A percentile compares a stretch with the other conserved stretches of the same genome.
phyloP scores from a whole-genome alignment of 768 basidiomycete genomes.

The Psilocybe sp. region DNA sequence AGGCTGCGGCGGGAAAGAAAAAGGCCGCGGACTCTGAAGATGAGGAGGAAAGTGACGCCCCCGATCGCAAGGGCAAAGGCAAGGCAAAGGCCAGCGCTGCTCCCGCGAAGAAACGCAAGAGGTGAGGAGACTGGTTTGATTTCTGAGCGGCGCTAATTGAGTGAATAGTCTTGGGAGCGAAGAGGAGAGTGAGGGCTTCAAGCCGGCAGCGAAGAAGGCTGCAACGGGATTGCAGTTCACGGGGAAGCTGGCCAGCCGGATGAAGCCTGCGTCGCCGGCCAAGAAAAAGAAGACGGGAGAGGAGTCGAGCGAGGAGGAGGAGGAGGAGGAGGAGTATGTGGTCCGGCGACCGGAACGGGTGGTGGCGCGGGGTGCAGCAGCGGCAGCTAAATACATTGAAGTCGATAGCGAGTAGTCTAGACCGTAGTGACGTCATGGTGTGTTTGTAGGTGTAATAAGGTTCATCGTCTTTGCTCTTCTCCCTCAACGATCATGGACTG shows the following conservation, averaged over 20 bases:
- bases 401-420: slow-evolving; percentile 28
- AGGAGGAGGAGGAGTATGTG: slow-evolving; percentile 30
- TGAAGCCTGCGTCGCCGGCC: slow-evolving; percentile 54
- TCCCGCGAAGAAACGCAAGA: slow-evolving; percentile 59
- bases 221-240: slow-evolving; percentile 15
- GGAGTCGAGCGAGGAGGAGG: slow-evolving; percentile 33
- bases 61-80: slow-evolving; percentile 21
- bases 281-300: slow-evolving; percentile 49
- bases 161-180: slow-evolving; percentile 7
- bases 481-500: slow-evolving; percentile 21
- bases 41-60: slow-evolving; percentile 23
- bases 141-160: slow-evolving; percentile 25
- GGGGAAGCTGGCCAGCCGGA: slow-evolving; percentile 57
- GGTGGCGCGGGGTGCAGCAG: slow-evolving; percentile 24
- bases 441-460: slow-evolving; percentile 7
- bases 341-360: slow-evolving; percentile 38
- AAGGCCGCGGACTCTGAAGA: slow-evolving; percentile 24
- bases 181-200: slow-evolving; percentile 8
- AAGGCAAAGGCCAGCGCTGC: slow-evolving; percentile 25
- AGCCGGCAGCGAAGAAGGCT: slow-evolving; percentile 32
- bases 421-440: slow-evolving; percentile 24
- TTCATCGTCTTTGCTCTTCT: slow-evolving; percentile 11
- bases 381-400: slow-evolving; percentile 63
- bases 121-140: slow-evolving; percentile 34
- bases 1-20: slow-evolving; percentile 17